Evolutionary conservation across 768 basidiomycete genomes (phyloP), one percentile per base, ranked within the genome.

Genomic region (Favolaschia claudopus): DNA sequence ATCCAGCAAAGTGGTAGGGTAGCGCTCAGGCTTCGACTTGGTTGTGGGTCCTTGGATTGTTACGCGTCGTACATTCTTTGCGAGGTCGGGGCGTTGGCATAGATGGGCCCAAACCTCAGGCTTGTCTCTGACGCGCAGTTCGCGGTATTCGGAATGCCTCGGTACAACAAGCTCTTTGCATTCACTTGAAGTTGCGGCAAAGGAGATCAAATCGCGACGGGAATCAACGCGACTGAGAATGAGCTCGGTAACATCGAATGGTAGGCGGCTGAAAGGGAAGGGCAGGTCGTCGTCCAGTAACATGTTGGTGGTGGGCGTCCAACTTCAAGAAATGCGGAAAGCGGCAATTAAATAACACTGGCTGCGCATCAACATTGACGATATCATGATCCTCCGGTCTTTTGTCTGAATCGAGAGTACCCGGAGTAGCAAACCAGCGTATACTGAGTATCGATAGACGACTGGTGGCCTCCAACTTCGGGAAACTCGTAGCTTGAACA

Each of bases 71-170:
- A 71, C 60, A 36, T 66, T 66, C 28, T 66, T 50, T 2, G 70
- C 58, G 10, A 71, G 67, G 52, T 70, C 65, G 17, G 61, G 56
- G 17, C 72, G 69, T 25, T 52, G 37, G 5, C 65, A 65, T 4
- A 73, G 67, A 31, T 69, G 65, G 14, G 62, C 59, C 72, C 72
- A 73, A 12, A 73, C 47, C 13, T 55, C 55, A 17, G 58, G 50
- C 17, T 25, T 20, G 32, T 57, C 45, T 29, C 38, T 50, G n/a
- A 69, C n/a, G 13, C 58, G 36, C 4, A 73, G 62, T n/a, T 37
- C 49, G 8, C 69, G 68, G 47, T 73, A 73, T 32, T 72, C 63
- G 12, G 67, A 56, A 29, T 73, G 70, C 25, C 58, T 33, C 20
- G 70, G 72, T 15, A 73, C 59, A 34, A 73, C 67, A 8, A 67